Base-by-base conservation (phyloP, 2,329 filamentous ascomycete genomes). In the Falciphora oryzae region DNA sequence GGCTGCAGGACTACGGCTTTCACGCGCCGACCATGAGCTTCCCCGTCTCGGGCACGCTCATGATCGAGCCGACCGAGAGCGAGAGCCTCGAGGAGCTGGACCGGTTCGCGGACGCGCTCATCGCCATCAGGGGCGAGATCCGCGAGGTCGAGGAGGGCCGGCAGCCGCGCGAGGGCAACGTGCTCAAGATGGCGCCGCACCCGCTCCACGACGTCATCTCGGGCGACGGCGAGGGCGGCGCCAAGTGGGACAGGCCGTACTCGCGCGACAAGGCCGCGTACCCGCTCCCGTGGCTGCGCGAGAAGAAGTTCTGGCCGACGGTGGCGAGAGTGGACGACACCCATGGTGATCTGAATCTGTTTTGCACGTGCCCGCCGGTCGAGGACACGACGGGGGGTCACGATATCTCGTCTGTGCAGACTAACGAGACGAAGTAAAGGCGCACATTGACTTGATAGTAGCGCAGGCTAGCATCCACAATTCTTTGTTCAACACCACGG, bases 281-380 rank as follows among this genome's bases (percentile, higher is more conserved):
- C 75, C 94, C 94, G 25, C 75, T 96, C 67, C 81, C 87, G 0
- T 96, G 86, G 78, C 78, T 98, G 67, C 85, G 86, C 75, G 91
- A 97, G 85, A 97, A 96, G 89, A 98, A 98, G 82, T 97, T 97
- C 79, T 98, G 94, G 94, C 93, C 94, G 0, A 88, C 82, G 50
- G 92, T 97, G 18, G 92, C 90, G 8, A 85, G 94, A 75, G 82
- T 97, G 27, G 91, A 98, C 75, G 94, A 97, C 81, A 85, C 91
- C 16, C 97, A 92, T 72, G 93, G 93, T 66, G 93, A 97, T 74
- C 85, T 89, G 72, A 96, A 97, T 79, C 85, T 97, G 67, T 97
- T 97, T 84, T 97, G 93, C 82, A 96, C 92, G 13, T 97, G 93
- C 75, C 90, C 91, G 56, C 92, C 93, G 0, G 91, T 96, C 10